These are phyloP conservation scores for Sporothrix globosa DNA, from an alignment of 2,329 filamentous ascomycete genomes.

Conservation along the genomic window DNA sequence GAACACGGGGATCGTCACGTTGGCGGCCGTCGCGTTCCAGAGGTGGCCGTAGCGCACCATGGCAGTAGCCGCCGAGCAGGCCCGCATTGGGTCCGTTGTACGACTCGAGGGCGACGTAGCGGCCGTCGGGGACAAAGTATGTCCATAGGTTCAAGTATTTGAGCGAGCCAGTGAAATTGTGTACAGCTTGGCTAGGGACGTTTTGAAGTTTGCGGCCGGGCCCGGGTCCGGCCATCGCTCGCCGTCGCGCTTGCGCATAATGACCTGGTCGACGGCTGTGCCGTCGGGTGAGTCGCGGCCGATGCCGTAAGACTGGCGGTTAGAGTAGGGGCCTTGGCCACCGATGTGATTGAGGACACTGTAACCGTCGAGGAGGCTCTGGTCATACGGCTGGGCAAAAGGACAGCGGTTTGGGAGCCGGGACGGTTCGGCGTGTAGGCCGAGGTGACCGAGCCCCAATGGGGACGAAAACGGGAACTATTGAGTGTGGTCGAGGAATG, in stretches of 20 bases:
- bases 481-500: background rate
- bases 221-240: constrained; percentile 64
- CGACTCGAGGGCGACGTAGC: constrained; percentile 33
- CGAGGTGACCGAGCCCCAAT: constrained; percentile 9
- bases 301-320: constrained; percentile 48
- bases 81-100: constrained; percentile 33
- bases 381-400: constrained; percentile 29
- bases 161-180: constrained; percentile 21
- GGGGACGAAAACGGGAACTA: constrained; percentile 11
- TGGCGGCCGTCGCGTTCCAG: constrained; percentile 31
- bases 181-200: constrained; percentile 31
- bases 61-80: constrained; percentile 33
- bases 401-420: constrained; percentile 31
- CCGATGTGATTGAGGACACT: constrained; percentile 33
- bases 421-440: constrained; percentile 33
- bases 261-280: constrained; percentile 63
- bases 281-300: constrained; percentile 57
- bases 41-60: constrained; percentile 35
- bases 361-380: constrained; percentile 34
- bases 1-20: constrained; percentile 34
- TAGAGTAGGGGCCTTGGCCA: constrained; percentile 34
- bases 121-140: constrained; percentile 29
- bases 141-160: constrained; percentile 33
- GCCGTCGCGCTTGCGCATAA: constrained; percentile 64
- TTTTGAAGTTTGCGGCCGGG: constrained; percentile 42